Evolutionary conservation across 176 grass and related monocot species (phyloP), one percentile per base, ranked within the genome.

Genomic region (Oryza australiensis): DNA sequence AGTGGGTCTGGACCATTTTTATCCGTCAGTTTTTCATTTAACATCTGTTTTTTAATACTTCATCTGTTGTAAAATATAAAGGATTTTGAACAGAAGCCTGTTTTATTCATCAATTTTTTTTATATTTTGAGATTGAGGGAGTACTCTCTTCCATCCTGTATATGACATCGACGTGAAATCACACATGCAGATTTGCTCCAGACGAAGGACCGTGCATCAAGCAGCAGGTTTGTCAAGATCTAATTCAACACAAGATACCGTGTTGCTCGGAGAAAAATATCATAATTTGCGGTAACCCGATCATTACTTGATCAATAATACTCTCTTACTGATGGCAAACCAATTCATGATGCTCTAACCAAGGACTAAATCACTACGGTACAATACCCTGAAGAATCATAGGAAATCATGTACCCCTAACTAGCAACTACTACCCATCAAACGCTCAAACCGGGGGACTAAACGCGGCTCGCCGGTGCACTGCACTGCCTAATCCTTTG

Each of bases 381-480:
- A 30, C 68, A 83, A 66, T 41, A 78, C 62, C 29, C 84, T 79
- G 74, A 68, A 68, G 68, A 69, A 60, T 4, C 68, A 68, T 33
- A 68, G 62, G 55, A 60, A 60, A 79, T 83, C 83, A 78, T 82
- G 80, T 86, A 83, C 79, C 69, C 23, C 74, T 48, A 77, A 4
- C n/a, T 16, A 49, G 46, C 14, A 64, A 15, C 46, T 77, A 15
- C 46, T 72, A 66, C 16, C 45, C 43, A 34, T 26, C 83, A 40
- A 66, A 68, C 16, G 33, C 66, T 86, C 57, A 41, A 82, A 53
- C 32, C 22, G 59, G 33, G 45, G 33, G 34, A 33, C 30, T 7
- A 55, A 32, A 64, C 55, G 57, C 37, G 37, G 18, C 16, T 53
- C 27, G 40, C 41, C 41, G 9, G 9, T 70, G 71, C 71, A 33